These are phyloP conservation scores for Ciborinia camelliae DNA, from an alignment of 2,329 filamentous ascomycete species.

Conservation along the genomic window DNA sequence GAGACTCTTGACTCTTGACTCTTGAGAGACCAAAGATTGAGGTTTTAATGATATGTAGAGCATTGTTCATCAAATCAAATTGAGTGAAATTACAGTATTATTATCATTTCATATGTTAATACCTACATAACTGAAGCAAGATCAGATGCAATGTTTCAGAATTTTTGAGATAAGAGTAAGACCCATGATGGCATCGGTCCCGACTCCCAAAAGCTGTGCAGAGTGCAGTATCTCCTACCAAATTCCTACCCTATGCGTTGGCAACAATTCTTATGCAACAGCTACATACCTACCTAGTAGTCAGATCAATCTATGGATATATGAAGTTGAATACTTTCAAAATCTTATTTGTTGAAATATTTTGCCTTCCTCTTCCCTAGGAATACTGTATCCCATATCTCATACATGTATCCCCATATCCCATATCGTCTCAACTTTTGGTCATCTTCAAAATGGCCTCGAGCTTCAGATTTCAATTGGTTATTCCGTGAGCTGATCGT, in stretches of 20 bases:
- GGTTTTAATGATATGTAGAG: neutral
- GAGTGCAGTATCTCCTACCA: neutral
- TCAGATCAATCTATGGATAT: constrained; percentile 3
- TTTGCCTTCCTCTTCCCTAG: neutral
- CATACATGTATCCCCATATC: too few relatives aligned
- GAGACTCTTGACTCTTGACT: neutral
- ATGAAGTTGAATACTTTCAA: constrained; percentile 5
- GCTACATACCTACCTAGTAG: too few relatives aligned
- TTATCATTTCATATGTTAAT: too few relatives aligned
- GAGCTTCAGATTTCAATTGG: neutral
- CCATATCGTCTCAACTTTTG: constrained; percentile 4
- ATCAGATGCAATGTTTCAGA: neutral
- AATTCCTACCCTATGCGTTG: constrained; percentile 15
- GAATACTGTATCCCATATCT: too few relatives aligned
- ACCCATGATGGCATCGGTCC: constrained; percentile 2
- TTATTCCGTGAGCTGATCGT: neutral
- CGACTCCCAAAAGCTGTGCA: neutral
- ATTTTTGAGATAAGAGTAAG: neutral
- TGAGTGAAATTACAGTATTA: neutral
- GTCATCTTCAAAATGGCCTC: constrained; percentile 1
- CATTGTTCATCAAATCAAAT: neutral
- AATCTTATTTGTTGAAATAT: constrained; percentile 8
- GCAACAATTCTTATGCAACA: constrained; percentile 14
- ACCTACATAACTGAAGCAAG: neutral
- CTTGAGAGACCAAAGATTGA: neutral